A percentile compares a stretch with the other conserved stretches of the same genome.
phyloP scores from a whole-genome alignment of 495 filamentous ascomycete genomes.

The Neurospora discreta region DNA sequence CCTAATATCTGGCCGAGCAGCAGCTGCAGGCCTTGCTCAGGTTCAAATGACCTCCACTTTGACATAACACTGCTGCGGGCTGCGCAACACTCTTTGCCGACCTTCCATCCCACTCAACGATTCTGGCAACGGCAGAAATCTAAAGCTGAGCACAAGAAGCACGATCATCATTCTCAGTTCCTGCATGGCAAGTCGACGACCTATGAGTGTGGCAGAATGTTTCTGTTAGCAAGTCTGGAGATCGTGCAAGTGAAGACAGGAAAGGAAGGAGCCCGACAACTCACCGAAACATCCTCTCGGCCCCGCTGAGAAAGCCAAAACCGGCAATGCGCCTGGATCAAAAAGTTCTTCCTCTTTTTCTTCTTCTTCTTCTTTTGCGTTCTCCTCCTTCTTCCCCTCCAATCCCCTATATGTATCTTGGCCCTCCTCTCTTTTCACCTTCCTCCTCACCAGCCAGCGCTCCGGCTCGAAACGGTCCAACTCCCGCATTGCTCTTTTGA shows the following conservation, averaged over 20 bases:
- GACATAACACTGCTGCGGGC: not conserved
- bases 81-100: not conserved
- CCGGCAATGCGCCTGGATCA: constrained; percentile 13
- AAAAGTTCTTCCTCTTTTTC: constrained; percentile 9
- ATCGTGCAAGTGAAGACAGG: not conserved
- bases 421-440: not conserved
- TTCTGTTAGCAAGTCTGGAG: not conserved
- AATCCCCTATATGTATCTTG: not conserved
- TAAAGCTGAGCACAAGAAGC: constrained; percentile 15
- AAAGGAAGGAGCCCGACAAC: not conserved
- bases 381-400: too few species aligned
- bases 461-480: constrained; percentile 17
- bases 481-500: constrained; percentile 10
- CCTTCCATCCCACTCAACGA: not conserved
- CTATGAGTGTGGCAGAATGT: not conserved
- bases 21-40: not conserved
- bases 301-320: constrained; percentile 15
- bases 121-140: constrained; percentile 16
- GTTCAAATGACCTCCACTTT: not conserved
- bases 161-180: constrained; percentile 17
- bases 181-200: constrained; percentile 16
- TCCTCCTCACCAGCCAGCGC: constrained; percentile 20
- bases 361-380: too few species aligned
- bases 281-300: constrained; percentile 15
- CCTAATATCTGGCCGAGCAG: not conserved